Base-by-base conservation (phyloP, 371 early-diverging fungal genomes). In the Mucor indicus region DNA sequence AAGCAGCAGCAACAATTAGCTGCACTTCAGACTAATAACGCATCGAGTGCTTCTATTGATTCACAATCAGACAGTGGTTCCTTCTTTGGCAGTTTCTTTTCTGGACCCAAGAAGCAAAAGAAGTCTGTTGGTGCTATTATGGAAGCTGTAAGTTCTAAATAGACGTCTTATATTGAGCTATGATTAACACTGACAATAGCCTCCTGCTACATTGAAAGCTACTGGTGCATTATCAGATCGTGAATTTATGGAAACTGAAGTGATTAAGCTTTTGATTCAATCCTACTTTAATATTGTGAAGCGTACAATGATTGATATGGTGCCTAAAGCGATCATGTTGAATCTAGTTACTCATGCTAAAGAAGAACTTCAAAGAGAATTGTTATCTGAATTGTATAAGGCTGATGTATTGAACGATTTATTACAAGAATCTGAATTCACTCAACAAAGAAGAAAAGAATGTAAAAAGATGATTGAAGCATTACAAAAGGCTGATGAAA, bases 271-370 rank as follows among this genome's bases (percentile, higher is more conserved):
- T 32, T 81, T 98, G 53, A 91, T 99, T 42, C 82, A 86, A 51
- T 95, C 95, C 2, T 98, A 99, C 75, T 98, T 87, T 67, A 90
- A 92, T 61, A 96, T 98, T 67, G 95, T 98, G 44, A 98, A 98
- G 79, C 89, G 96, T 44, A 98, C 96, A 3, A 86, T 96, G 50
- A 83, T 95, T 36, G 99, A 99, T 65, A 90, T 98, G 77, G 93
- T 99, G 1, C 99, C 99, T 38, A 99, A 99, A 65, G 95, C 99
- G 6, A 92, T 99, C 54, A 98, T 99, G 97, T 80, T 92, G 23
- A 97, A 98, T 69, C 79, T 99, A 27, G 99, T 99, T 2, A 78
- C 72, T 41, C 82, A 82, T 52, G 79, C 96, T 25, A 95, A 93
- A 73, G 92, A 95, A 33, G 89, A 90, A 38, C 80, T 99, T 42